Percentiles rank a stretch among this genome's conserved stretches.
Evolutionary conservation across 352 stramenopile species (phyloP).

Genomic region (Phytophthora ohioensis): DNA sequence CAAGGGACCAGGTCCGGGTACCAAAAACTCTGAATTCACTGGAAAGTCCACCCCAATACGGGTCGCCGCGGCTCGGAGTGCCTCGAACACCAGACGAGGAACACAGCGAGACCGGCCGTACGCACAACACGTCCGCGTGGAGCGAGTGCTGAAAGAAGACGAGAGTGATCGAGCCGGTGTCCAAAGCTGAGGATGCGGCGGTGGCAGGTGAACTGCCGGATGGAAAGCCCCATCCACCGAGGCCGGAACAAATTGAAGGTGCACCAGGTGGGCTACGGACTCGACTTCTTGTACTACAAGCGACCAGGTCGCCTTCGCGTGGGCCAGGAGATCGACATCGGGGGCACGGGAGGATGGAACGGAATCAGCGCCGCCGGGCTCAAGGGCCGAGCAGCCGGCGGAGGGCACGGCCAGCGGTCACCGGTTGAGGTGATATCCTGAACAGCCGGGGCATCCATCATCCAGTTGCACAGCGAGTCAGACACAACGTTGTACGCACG

Average conservation of each 20-base stretch:
- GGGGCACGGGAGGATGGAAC: neutral
- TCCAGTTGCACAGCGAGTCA: too few relatives aligned
- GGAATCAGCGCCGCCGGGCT: neutral
- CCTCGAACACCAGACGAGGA: neutral
- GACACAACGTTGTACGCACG: too few relatives aligned
- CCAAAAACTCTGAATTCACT: neutral
- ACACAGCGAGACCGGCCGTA: neutral
- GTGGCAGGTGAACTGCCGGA: neutral
- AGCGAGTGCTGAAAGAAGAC: neutral
- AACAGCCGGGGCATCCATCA: too few relatives aligned
- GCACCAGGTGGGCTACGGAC: slow-evolving; percentile 2
- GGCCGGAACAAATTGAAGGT: neutral
- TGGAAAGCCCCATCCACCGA: neutral
- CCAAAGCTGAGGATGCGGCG: neutral
- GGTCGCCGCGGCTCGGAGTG: neutral
- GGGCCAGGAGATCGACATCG: neutral
- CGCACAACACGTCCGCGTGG: neutral
- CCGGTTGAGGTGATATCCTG: too few relatives aligned
- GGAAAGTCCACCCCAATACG: neutral
- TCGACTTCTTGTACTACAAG: slow-evolving; percentile 3
- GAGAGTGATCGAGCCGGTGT: neutral
- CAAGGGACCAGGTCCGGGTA: neutral
- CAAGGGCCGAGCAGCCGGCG: neutral
- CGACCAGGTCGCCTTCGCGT: slow-evolving; percentile 13
- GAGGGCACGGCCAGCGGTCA: neutral